Conservation (phyloP, 2,329 filamentous ascomycete species). For the Ceratocystis cacaofunesta region DNA sequence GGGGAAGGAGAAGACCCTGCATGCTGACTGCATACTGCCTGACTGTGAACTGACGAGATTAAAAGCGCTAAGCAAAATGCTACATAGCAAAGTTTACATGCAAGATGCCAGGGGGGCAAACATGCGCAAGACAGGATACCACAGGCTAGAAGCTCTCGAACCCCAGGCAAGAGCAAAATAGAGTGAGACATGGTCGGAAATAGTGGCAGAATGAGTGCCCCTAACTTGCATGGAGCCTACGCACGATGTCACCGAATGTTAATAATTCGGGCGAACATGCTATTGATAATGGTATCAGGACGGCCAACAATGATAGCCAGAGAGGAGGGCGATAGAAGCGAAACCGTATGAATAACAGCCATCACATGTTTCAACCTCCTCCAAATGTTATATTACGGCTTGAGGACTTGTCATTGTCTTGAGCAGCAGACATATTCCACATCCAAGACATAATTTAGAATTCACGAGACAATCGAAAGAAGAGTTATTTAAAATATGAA, state of each 20-base stretch:
- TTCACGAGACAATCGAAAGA: not conserved
- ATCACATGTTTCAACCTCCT: too few species aligned
- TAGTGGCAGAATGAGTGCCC: not conserved
- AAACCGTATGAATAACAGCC: too few species aligned
- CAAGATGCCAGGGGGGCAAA: not conserved
- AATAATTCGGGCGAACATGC: not conserved
- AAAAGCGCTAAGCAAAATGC: not conserved
- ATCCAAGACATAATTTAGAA: not conserved
- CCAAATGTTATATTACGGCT: too few species aligned
- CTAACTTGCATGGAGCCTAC: not conserved
- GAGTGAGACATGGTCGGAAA: not conserved
- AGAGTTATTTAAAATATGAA: not conserved
- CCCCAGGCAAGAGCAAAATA: not conserved
- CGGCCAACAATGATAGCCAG: too few species aligned
- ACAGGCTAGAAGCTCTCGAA: not conserved
- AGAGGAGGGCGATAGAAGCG: too few species aligned
- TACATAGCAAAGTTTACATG: not conserved
- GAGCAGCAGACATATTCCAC: too few species aligned
- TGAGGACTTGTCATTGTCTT: too few species aligned
- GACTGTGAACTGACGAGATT: not conserved
- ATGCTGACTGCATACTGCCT: conserved; percentile 1
- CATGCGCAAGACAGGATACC: not conserved
- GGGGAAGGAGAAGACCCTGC: not conserved
- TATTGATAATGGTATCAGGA: not conserved
- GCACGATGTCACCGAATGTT: not conserved